Base-by-base conservation (phyloP, 495 filamentous ascomycete species). In the Aspergillus funiculosus region DNA sequence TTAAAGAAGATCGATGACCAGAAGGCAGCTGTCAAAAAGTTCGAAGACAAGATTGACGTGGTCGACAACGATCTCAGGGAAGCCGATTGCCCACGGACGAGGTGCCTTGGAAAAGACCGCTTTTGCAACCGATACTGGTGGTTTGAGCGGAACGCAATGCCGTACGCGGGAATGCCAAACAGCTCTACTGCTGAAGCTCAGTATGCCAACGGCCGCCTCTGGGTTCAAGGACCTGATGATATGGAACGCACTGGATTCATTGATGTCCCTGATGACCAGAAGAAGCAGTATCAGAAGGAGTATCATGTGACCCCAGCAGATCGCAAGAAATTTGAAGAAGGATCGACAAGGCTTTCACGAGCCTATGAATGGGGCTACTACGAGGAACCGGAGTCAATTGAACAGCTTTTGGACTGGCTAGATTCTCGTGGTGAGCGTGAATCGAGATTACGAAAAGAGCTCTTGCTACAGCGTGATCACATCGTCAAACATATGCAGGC, bases 51-150 rank as follows among this genome's bases (percentile, higher is more conserved):
- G 55, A 94, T 98, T 51, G 75, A 76, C 6, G 78, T 79, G 6
- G 74, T 92, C 32, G 91, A 97, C 54, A 88, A 94, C 50, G 89
- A 97, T 58, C 76, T 98, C 26, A 82, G 92, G 40, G 89, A 97
- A 64, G 85, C 88, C 30, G 88, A 95, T 60, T 94, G 91, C 57
- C 85, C 88, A 28, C 84, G 92, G 39, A 95, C 89, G 10, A 81
- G 84, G 44, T 80, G 88, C 40, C 75, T 98, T 8, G 92, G 92
- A 32, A 87, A 88, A 51, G 92, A 98, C 61, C 79, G 92, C 18
- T 98, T 94, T 71, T 95, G 87, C 80, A 98, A 97, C 59, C 86
- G 89, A 15, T 98, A 97, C 60, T 96, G 89, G 73, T 98, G 91
- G 91, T 95, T 96, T 60, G 92, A 98, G 66, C 85, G 90, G 27